A percentile compares a stretch with the other conserved stretches of the same genome.
Conservation (phyloP, 305 asterid genomes). For the Salvia sclarea region DNA sequence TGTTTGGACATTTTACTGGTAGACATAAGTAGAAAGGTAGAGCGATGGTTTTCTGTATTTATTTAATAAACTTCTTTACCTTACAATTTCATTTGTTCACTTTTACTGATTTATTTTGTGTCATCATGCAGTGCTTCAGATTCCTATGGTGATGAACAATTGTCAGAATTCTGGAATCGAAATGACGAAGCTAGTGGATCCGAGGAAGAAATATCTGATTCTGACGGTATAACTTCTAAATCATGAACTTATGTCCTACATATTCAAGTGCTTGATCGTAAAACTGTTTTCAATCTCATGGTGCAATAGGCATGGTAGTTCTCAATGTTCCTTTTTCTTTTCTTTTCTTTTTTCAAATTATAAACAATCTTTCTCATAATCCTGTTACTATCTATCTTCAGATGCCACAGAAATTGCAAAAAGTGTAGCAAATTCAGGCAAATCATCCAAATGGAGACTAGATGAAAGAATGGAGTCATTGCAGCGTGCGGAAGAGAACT, state of each 20-base stretch:
- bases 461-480: conserved; percentile 60
- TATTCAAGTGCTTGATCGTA: background rate
- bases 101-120: conserved; percentile 25
- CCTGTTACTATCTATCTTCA: conserved; percentile 37
- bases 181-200: conserved; percentile 77
- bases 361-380: background rate
- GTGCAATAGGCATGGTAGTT: conserved; percentile 18
- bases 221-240: conserved; percentile 71
- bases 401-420: conserved; percentile 57
- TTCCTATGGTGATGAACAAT: conserved; percentile 41
- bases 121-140: conserved; percentile 54
- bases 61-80: background rate
- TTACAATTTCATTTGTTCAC: conserved; percentile 8
- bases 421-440: conserved; percentile 43
- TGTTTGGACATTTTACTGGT: background rate
- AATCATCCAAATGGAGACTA: conserved; percentile 48
- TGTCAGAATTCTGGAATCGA: conserved; percentile 91
- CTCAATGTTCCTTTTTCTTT: background rate
- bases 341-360: background rate
- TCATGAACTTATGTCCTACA: conserved; percentile 13
- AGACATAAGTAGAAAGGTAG: background rate
- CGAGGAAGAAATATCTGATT: conserved; percentile 92
- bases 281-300: conserved; percentile 11
- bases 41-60: conserved; percentile 19
- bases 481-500: conserved; percentile 84